phyloP scores from a whole-genome alignment of 2,329 filamentous ascomycete species.

The Pseudophaeomoniella oleicola region DNA sequence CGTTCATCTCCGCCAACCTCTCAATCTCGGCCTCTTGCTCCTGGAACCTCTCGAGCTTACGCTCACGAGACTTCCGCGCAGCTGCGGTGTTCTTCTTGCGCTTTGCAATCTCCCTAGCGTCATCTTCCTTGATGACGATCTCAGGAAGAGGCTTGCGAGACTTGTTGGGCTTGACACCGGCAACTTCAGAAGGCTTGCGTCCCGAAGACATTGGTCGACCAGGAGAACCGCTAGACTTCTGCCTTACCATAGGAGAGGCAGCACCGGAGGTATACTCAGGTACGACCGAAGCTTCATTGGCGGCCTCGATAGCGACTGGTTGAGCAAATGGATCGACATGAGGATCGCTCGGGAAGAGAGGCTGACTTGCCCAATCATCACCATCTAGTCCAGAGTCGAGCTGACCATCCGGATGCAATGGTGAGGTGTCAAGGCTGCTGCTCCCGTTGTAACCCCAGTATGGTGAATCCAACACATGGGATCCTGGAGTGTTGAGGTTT shows the following conservation, averaged over 20 bases:
- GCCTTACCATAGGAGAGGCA: slow-evolving; percentile 11
- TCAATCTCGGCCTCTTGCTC: background rate
- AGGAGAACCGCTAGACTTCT: slow-evolving; percentile 18
- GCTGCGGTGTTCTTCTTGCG: slow-evolving; percentile 79
- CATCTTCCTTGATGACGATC: slow-evolving; percentile 55
- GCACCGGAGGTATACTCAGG: slow-evolving; percentile 16
- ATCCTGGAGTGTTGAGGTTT: slow-evolving; percentile 51
- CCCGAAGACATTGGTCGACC: slow-evolving; percentile 24
- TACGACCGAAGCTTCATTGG: slow-evolving; percentile 1
- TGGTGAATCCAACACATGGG: slow-evolving; percentile 53
- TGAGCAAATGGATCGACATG: slow-evolving; percentile 11
- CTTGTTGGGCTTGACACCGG: slow-evolving; percentile 50
- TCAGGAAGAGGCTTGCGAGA: slow-evolving; percentile 64
- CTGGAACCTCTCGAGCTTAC: slow-evolving; percentile 42
- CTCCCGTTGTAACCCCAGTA: slow-evolving; percentile 6
- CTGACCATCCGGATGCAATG: slow-evolving; percentile 10
- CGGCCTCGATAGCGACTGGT: slow-evolving; percentile 15
- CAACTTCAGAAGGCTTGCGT: slow-evolving; percentile 48
- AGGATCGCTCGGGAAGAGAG: slow-evolving; percentile 11
- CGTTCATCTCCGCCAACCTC: background rate
- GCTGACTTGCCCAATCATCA: slow-evolving; percentile 8
- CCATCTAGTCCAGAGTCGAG: slow-evolving; percentile 11
- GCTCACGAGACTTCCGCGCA: slow-evolving; percentile 73
- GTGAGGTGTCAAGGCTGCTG: slow-evolving; percentile 12
- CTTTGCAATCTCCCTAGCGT: slow-evolving; percentile 67